Base-by-base conservation (phyloP, 2,329 filamentous ascomycete species). In the Pseudogymnoascus sp. region DNA sequence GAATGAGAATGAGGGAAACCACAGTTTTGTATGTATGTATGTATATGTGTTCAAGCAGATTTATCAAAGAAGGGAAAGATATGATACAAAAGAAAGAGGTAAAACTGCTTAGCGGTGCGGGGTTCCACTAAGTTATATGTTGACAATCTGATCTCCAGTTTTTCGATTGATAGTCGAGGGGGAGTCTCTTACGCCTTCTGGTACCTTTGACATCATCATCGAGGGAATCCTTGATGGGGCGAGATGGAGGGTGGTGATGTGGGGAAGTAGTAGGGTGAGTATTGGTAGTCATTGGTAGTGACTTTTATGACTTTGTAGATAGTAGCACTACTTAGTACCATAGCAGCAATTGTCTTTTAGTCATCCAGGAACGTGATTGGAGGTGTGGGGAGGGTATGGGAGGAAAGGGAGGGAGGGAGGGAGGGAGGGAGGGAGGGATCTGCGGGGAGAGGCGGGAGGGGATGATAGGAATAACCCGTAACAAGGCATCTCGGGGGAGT, bases 131-230 rank as follows among this genome's bases (percentile, higher is more conserved):
- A 54, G 47, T 54, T 54, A 54, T 54, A 54, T 54, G 23, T 54
- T 54, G 47, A 54, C 47, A 54, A 54, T 54, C 26, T 3, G 47
- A 54, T 54, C 23, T 6, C 26, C 47, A 54, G 47, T 54, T 54
- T 54, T 54, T 54, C 47, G 2, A 31, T n/a, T 7, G 47, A 54
- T 14, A 54, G 26, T 29, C 7, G 14, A 29, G 23, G 45, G 23
- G 45, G 23, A 16, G 45, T 54, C 47, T 54, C 47, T 54, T 54
- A 54, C 47, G 47, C 47, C 47, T 54, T 4, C 47, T 31, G 26
- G 47, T 54, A 54, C 47, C 47, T 54, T 54, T 54, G 47, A 54
- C 47, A 54, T 54, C 47, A 54, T 54, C 23, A 54, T 54, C 23
- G 47, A 54, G n/a, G 23, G 47, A 11, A 6, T 54, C 23, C 23